Evolutionary conservation across 2,329 filamentous ascomycete genomes (phyloP).

Genomic region (Colletotrichum truncatum): DNA sequence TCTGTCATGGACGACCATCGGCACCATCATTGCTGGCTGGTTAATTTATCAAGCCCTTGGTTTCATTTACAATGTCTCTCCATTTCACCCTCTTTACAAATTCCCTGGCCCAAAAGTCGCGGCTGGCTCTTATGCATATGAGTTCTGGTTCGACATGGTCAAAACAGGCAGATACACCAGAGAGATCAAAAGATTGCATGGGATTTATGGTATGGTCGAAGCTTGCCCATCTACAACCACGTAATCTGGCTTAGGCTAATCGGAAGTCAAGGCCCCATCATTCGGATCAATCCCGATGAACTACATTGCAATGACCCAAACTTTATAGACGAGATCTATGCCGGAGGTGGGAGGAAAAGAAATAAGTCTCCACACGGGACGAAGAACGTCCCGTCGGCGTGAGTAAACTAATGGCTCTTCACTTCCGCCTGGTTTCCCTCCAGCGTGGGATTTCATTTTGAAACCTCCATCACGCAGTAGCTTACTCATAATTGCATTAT

Average conservation of each 20-base stretch:
- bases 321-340: slow-evolving; percentile 48
- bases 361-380: slow-evolving; percentile 8
- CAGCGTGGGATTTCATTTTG: too few species aligned
- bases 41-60: background rate
- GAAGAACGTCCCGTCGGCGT: background rate
- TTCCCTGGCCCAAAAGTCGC: slow-evolving; percentile 36
- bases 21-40: background rate
- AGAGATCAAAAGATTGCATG: slow-evolving; percentile 36
- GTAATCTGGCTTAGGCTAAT: too few species aligned
- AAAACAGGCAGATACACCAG: slow-evolving; percentile 30
- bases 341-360: slow-evolving; percentile 28
- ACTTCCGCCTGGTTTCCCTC: too few species aligned
- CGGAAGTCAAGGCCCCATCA: slow-evolving; percentile 40
- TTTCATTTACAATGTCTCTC: slow-evolving; percentile 43
- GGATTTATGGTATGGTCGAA: slow-evolving; percentile 37
- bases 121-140: slow-evolving; percentile 29
- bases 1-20: background rate
- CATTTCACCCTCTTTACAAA: slow-evolving; percentile 31
- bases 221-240: too few species aligned
- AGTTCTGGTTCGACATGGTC: slow-evolving; percentile 35
- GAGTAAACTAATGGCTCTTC: background rate
- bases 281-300: slow-evolving; percentile 49
- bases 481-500: background rate
- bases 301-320: slow-evolving; percentile 45
- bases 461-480: too few species aligned